A percentile compares a stretch with the other conserved stretches of the same genome.
phyloP scores from a whole-genome alignment of 768 basidiomycete species.

The Lactarius akahatsu region DNA sequence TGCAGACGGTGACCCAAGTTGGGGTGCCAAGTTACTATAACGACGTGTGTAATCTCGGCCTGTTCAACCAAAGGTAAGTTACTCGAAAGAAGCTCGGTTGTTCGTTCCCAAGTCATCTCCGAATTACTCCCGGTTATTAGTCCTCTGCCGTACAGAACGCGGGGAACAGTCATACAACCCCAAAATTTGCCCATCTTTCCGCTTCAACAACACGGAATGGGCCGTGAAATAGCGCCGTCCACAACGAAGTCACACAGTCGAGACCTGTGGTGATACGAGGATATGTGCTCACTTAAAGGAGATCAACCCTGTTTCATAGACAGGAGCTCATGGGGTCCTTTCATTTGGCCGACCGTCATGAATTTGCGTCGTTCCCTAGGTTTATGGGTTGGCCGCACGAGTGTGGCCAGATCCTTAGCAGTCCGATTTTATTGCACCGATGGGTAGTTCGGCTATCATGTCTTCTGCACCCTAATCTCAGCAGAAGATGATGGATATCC shows the following conservation, averaged over 20 bases:
- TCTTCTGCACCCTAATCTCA: background rate
- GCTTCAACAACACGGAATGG: background rate
- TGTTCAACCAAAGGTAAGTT: background rate
- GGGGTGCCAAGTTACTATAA: background rate
- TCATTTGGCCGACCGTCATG: background rate
- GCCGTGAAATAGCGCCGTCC: background rate
- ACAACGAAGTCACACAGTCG: background rate
- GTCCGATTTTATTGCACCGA: background rate
- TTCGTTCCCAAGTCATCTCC: background rate
- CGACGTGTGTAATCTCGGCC: background rate
- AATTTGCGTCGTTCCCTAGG: too few relatives aligned
- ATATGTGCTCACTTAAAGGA: background rate
- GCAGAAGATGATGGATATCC: background rate
- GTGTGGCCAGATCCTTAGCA: background rate
- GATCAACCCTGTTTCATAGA: background rate
- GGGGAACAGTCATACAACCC: background rate
- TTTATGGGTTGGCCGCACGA: background rate
- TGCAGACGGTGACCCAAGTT: background rate
- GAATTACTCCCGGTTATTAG: background rate
- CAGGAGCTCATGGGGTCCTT: background rate
- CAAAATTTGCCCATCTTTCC: background rate
- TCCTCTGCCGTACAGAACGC: background rate
- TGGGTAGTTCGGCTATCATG: background rate
- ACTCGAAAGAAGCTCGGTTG: background rate
- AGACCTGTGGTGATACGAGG: background rate